Conservation (phyloP, 148 eudicot species). For the Fallopia convolvulus region DNA sequence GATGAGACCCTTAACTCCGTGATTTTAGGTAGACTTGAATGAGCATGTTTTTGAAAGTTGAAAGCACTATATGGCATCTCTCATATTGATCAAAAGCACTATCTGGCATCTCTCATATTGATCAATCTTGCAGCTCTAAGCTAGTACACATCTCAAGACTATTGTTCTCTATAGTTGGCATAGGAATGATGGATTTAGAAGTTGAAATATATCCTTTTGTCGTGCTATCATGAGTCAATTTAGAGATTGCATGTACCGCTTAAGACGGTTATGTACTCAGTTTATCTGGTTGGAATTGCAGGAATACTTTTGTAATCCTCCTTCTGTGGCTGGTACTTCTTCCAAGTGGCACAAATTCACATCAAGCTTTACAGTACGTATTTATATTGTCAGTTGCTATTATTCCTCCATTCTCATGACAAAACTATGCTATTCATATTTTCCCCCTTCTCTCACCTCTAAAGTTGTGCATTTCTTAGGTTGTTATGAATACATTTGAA, state of each 20-base stretch:
- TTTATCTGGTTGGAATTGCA: slow-evolving; percentile 27
- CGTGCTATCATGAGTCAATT: background rate
- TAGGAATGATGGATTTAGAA: background rate
- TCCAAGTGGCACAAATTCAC: slow-evolving; percentile 86
- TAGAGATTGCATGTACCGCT: background rate
- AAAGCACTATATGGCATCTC: background rate
- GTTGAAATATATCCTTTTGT: background rate
- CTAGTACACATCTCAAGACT: background rate
- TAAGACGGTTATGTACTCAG: background rate
- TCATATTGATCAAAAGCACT: background rate
- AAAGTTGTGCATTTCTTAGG: slow-evolving; percentile 28
- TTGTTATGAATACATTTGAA: slow-evolving; percentile 83
- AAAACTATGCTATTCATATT: slow-evolving; percentile 1
- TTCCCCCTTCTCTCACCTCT: slow-evolving; percentile 10
- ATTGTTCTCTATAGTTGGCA: background rate
- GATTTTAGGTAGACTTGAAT: background rate
- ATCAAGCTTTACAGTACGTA: slow-evolving; percentile 66
- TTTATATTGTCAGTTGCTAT: background rate
- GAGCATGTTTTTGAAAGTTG: background rate
- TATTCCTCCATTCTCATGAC: background rate
- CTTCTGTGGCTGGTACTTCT: slow-evolving; percentile 49
- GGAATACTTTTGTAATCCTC: slow-evolving; percentile 84
- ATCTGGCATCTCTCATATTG: background rate
- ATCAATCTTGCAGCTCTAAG: background rate
- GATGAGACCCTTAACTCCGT: background rate